These are phyloP conservation scores for Sicyos edulis DNA, from an alignment of 306 rosid genomes.

Conservation along the genomic window DNA sequence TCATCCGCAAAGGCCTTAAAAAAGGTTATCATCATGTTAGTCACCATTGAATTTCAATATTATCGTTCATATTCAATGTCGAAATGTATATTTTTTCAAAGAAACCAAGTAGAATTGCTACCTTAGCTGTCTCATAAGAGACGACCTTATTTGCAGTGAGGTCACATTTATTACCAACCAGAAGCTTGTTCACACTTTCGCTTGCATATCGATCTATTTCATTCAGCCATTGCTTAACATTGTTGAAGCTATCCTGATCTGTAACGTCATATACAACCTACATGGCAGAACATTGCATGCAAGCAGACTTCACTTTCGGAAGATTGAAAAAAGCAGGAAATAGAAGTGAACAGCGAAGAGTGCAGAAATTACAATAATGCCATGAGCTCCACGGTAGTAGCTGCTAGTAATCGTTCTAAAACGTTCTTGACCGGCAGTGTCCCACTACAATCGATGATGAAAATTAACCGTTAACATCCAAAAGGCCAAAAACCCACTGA, in stretches of 20 bases:
- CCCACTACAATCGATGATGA: conserved; percentile 41
- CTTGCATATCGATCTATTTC: conserved; percentile 55
- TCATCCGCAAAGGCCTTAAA: conserved; percentile 46
- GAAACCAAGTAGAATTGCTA: conserved; percentile 4
- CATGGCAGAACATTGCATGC: conserved; percentile 6
- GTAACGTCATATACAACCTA: conserved; percentile 54
- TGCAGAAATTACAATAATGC: conserved; percentile 50
- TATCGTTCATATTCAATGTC: neutral
- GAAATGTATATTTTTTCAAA: neutral
- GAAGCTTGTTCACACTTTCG: conserved; percentile 52
- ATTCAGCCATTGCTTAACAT: conserved; percentile 54
- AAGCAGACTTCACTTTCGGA: neutral
- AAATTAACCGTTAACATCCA: conserved; percentile 22
- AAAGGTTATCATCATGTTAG: neutral
- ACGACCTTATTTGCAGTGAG: conserved; percentile 53
- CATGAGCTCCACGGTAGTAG: conserved; percentile 83
- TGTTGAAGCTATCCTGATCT: conserved; percentile 51
- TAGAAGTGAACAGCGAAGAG: neutral
- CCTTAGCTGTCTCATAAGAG: conserved; percentile 50
- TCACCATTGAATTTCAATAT: neutral
- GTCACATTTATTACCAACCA: conserved; percentile 49
- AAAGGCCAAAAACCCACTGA: too few relatives aligned
- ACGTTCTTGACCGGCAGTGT: conserved; percentile 83
- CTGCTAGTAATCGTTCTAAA: conserved; percentile 79
- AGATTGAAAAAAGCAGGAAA: neutral